These are phyloP conservation scores for Dactylellina sp. DNA, from an alignment of 2,329 filamentous ascomycete species.

Conservation along the genomic window DNA sequence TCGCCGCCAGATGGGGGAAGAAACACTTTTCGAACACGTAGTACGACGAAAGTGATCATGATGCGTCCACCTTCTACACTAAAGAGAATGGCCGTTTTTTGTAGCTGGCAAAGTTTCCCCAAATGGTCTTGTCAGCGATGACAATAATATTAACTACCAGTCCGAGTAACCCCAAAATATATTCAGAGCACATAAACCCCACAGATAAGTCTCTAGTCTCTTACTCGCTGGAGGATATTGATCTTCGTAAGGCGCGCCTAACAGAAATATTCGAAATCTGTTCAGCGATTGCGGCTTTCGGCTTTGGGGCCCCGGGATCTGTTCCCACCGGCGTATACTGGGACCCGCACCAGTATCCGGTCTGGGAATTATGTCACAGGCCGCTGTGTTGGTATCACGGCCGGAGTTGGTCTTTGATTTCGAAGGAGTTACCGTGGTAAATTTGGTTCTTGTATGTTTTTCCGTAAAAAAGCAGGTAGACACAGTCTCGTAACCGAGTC, in stretches of 20 bases:
- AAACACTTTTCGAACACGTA: conserved; percentile 7
- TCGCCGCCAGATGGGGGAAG: background rate
- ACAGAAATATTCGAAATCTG: background rate
- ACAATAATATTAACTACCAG: background rate
- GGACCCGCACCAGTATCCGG: conserved; percentile 5
- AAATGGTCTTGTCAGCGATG: background rate
- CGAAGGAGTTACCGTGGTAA: background rate
- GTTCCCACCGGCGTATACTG: background rate
- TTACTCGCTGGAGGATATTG: background rate
- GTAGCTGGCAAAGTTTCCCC: conserved; percentile 1
- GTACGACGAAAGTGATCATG: background rate
- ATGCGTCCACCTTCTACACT: background rate
- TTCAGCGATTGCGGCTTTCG: background rate
- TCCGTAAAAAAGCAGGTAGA: background rate
- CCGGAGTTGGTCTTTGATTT: background rate
- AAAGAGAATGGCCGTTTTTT: conserved; percentile 10
- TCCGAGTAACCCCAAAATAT: background rate
- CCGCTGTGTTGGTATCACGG: background rate
- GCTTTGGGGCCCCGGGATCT: background rate
- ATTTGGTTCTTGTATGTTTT: background rate
- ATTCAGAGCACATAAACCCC: background rate
- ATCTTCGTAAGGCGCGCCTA: background rate
- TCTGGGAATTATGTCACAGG: background rate
- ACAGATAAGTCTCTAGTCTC: background rate
- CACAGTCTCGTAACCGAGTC: too few species aligned